A percentile compares a stretch with the other conserved stretches of the same genome.
Evolutionary conservation across 306 rosid species (phyloP).

Genomic region (Medicago ruthenica): DNA sequence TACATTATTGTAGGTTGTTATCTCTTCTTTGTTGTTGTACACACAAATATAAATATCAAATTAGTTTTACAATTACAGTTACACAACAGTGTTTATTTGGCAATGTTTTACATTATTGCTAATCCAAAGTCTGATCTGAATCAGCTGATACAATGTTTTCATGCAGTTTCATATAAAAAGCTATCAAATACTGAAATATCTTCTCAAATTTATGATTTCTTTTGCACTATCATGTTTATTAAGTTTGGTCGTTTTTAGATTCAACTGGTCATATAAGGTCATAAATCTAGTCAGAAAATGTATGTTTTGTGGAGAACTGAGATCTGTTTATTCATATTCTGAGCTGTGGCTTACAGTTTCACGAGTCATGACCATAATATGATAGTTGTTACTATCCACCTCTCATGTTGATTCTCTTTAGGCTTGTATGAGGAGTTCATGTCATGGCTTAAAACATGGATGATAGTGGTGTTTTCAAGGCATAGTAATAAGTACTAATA

Average conservation of each 20-base stretch:
- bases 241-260: not conserved
- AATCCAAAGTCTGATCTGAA: not conserved
- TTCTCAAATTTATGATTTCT: constrained; percentile 5
- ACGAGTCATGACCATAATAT: too few relatives aligned
- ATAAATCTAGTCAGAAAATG: too few relatives aligned
- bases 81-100: constrained; percentile 21
- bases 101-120: not conserved
- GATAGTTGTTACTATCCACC: too few relatives aligned
- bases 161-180: constrained; percentile 21
- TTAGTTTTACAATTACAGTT: not conserved
- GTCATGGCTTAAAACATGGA: too few relatives aligned
- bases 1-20: constrained; percentile 44
- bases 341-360: too few relatives aligned
- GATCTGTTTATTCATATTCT: too few relatives aligned
- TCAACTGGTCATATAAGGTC: not conserved
- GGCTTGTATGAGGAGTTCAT: too few relatives aligned
- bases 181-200: not conserved
- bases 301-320: too few relatives aligned
- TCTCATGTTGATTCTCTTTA: too few relatives aligned
- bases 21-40: constrained; percentile 9
- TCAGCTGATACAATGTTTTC: not conserved
- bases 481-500: too few relatives aligned
- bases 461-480: too few relatives aligned
- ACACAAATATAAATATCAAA: not conserved
- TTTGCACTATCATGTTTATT: not conserved